Base-by-base conservation (phyloP, 441 rosid species). In the Gossypium davidsonii region DNA sequence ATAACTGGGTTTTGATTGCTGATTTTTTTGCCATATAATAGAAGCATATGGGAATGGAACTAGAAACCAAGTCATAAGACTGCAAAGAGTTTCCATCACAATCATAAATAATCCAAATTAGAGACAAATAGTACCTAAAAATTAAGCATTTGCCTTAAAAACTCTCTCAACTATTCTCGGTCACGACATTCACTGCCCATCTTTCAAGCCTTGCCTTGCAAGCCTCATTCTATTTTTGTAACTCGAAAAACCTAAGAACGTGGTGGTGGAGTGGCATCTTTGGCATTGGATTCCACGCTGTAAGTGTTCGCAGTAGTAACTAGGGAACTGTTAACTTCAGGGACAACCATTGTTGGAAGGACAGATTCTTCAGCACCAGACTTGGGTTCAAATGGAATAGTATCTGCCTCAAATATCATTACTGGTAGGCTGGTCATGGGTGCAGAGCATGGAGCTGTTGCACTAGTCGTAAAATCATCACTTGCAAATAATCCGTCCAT, bases 381-480 rank as follows among this genome's bases (percentile, higher is more conserved):
- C 15, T 79, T 74, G 1, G 79, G 34, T 76, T 79, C 72, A 14
- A 82, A 70, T 53, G 75, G 48, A 57, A 71, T 62, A 72, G 68
- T 66, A 67, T 73, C 82, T 57, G 71, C 63, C n/a, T 67, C 81
- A 55, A 78, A 80, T 57, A 79, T 23, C 48, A 67, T 73, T 34
- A 59, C 71, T 0, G 84, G 67, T 20, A 76, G 78, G 72, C 79
- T 76, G 44, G 82, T 77, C 69, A 49, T 28, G 1, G 84, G 69
- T 17, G 66, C 71, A 60, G 79, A 28, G 55, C 68, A 42, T 2
- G 81, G 52, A 28, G 63, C 74, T 67, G 75, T 21, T 60, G 37
- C 78, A 5, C 58, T n/a, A 26, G 21, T 21, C 6, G 39, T 56
- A n/a, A 53, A 28, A 74, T 76, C 71, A 58, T 60, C 73, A 52